A percentile compares a stretch with the other conserved stretches of the same genome.
phyloP scores from a whole-genome alignment of 257 asterid species.

The Nyctanthes arbortristis region DNA sequence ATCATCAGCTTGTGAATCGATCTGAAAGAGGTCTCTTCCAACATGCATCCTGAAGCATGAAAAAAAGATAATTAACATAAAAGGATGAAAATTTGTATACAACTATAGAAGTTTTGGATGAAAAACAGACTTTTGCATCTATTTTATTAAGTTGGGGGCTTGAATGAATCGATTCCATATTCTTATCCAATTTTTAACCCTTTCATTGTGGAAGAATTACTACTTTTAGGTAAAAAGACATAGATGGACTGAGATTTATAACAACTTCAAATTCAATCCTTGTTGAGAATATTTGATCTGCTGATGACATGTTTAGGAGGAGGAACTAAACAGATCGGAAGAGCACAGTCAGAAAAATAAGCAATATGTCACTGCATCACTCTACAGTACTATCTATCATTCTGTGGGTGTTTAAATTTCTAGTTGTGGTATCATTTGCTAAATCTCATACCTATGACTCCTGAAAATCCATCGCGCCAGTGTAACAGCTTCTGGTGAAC shows the following conservation, averaged over 20 bases:
- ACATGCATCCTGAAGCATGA: conserved; percentile 57
- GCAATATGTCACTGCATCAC: too few species aligned
- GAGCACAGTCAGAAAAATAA: too few species aligned
- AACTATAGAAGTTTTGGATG: not conserved
- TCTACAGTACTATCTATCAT: not conserved
- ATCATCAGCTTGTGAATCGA: conserved; percentile 59
- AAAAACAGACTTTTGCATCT: not conserved
- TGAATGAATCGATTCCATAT: not conserved
- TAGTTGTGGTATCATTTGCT: not conserved
- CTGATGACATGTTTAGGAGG: not conserved
- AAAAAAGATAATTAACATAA: not conserved
- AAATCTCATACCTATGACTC: conserved; percentile 67
- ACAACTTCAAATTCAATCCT: too few species aligned
- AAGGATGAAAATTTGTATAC: not conserved
- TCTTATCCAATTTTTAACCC: not conserved
- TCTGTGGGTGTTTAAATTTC: not conserved
- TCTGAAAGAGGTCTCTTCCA: conserved; percentile 69
- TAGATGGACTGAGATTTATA: not conserved
- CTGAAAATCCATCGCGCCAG: conserved; percentile 76
- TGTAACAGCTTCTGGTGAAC: conserved; percentile 76
- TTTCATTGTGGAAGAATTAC: not conserved
- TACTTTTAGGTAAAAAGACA: too few species aligned
- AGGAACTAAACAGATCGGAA: not conserved
- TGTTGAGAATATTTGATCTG: not conserved
- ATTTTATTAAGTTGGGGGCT: not conserved